Evolutionary conservation across 2,329 filamentous ascomycete species (phyloP), one percentile per base, ranked within the genome.

Genomic region (Monascus ruber): DNA sequence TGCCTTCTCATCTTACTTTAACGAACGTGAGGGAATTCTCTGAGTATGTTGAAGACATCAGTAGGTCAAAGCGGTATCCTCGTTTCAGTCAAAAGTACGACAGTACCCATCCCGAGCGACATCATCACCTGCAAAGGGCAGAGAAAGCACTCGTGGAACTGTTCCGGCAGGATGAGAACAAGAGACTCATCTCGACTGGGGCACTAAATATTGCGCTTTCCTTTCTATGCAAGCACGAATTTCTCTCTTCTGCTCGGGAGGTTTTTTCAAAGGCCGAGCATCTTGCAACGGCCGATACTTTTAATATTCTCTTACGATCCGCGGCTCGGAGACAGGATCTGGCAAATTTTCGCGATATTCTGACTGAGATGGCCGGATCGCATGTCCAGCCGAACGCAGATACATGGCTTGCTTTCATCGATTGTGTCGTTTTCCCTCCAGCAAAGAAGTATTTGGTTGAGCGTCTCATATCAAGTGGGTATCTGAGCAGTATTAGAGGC

Each of bases 391-490:
- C 68, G 8, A 63, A 68, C 40, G 44, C 54, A n/a, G 33, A 52
- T 17, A 69, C 64, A 5, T 71, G 68, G 68, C 42, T 64, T 31
- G 51, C 58, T 5, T 58, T 69, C 36, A 47, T 68, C 37, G 39
- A 56, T 24, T 52, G 51, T 33, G 40, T 55, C 39, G 37, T 53
- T 26, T 52, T 47, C 9, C 50, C 52, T 6, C 47, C 44, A 24
- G 48, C 52, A n/a, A 61, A 56, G 47, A 39, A 44, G 5, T 34
- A 47, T 5, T 42, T 65, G 8, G 46, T 62, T 24, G 44, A 47
- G 8, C 47, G 51, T 29, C 58, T 67, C 53, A 41, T 48, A 24
- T 46, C 54, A 34, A 49, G 50, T n/a, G 57, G 59, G 9, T 47
- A 58, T 24, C 42, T 65, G 34, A 40, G 50, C 5, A 47, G 55